These are phyloP conservation scores for Gloeopeniophorella convolvens DNA, from an alignment of 768 basidiomycete species.

Conservation along the genomic window DNA sequence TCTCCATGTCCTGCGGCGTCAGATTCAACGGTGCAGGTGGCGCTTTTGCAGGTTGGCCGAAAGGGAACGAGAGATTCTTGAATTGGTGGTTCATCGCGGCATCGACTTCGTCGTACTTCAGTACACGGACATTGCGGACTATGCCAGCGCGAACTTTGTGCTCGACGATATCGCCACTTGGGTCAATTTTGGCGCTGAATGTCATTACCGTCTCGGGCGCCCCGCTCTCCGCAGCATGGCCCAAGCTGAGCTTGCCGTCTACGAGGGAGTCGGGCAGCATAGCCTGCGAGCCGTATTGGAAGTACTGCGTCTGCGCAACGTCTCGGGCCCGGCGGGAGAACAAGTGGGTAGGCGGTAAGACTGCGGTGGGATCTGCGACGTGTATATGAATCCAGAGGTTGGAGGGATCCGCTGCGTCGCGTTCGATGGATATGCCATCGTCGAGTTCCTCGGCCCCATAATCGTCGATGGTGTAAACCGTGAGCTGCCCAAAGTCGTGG, in stretches of 20 bases:
- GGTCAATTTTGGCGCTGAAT: conserved; percentile 69
- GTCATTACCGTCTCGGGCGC: conserved; percentile 57
- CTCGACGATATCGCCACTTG: conserved; percentile 60
- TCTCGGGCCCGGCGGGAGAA: conserved; percentile 52
- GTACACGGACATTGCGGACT: conserved; percentile 55
- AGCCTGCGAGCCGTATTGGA: conserved; percentile 53
- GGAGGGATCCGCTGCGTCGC: conserved; percentile 50
- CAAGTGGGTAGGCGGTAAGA: conserved; percentile 64
- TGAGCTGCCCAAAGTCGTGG: conserved; percentile 77
- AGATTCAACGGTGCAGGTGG: conserved; percentile 4
- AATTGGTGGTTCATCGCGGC: conserved; percentile 31
- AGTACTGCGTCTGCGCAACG: conserved; percentile 53
- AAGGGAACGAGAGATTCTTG: conserved; percentile 33
- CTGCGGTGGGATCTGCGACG: conserved; percentile 84
- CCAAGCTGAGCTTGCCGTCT: conserved; percentile 46
- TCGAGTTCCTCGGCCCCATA: conserved; percentile 77
- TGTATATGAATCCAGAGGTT: conserved; percentile 83
- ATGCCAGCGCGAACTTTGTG: conserved; percentile 64
- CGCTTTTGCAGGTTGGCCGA: conserved; percentile 29
- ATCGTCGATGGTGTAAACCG: conserved; percentile 87
- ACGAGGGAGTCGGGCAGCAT: conserved; percentile 65
- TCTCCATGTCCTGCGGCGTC: conserved; percentile 16
- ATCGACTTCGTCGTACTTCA: conserved; percentile 70
- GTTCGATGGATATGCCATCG: conserved; percentile 84
- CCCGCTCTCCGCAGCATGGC: conserved; percentile 28